phyloP scores from a whole-genome alignment of 331 rosid genomes.

The Rhamnella rubrinervis region DNA sequence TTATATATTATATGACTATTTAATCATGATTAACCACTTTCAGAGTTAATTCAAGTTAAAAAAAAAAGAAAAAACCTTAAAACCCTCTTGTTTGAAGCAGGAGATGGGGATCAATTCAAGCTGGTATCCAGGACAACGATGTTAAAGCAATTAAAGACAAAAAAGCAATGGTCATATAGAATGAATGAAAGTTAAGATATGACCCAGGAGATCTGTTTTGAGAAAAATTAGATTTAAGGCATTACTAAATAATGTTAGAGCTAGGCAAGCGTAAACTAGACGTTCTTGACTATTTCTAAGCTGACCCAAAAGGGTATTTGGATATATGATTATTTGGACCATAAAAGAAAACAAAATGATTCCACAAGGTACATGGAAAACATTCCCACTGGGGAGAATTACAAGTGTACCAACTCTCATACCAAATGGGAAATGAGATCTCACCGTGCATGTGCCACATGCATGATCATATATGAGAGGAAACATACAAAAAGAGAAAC shows the following conservation, averaged over 20 bases:
- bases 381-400: conserved; percentile 15
- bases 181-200: too few species aligned
- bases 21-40: too few species aligned
- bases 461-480: neutral
- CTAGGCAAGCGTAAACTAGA: conserved; percentile 27
- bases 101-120: too few species aligned
- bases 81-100: too few species aligned
- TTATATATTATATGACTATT: too few species aligned
- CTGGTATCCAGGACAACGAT: too few species aligned
- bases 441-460: neutral
- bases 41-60: too few species aligned
- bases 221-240: too few species aligned
- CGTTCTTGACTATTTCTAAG: conserved; percentile 26
- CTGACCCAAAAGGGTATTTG: neutral
- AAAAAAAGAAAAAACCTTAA: too few species aligned
- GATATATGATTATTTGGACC: conserved; percentile 22
- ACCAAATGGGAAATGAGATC: conserved; percentile 6
- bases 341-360: conserved; percentile 35
- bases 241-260: conserved; percentile 3
- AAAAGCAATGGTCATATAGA: too few species aligned
- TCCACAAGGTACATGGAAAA: conserved; percentile 28
- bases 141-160: too few species aligned
- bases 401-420: conserved; percentile 20
- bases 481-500: neutral
- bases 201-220: too few species aligned